A percentile compares a stretch with the other conserved stretches of the same genome.
phyloP scores from a whole-genome alignment of 164 flowering plant genomes.

The Cinnamomum micranthum region DNA sequence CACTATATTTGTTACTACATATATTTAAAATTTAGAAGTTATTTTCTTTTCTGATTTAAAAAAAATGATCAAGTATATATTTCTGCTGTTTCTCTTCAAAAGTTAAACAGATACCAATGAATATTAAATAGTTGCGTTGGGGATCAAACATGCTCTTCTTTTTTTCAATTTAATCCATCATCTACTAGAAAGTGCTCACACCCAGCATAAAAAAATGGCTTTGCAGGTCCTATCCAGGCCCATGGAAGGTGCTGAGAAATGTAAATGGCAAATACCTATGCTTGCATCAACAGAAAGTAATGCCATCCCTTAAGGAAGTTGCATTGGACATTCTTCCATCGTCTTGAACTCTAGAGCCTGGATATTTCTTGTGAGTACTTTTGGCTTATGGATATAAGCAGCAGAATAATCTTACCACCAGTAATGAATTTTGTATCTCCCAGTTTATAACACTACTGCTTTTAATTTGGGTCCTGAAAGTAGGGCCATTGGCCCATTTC shows the following conservation, averaged over 20 bases:
- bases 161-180: background rate
- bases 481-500: background rate
- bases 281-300: slow-evolving; percentile 67
- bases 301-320: slow-evolving; percentile 95
- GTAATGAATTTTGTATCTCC: background rate
- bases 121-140: background rate
- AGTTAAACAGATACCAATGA: background rate
- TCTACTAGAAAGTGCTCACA: background rate
- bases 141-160: background rate
- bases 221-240: slow-evolving; percentile 82
- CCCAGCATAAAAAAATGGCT: background rate
- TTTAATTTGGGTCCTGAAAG: background rate
- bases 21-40: background rate
- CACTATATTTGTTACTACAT: background rate
- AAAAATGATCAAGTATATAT: background rate
- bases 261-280: slow-evolving; percentile 43
- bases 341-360: slow-evolving; percentile 27
- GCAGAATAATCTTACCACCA: background rate
- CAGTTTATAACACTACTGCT: background rate
- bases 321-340: slow-evolving; percentile 80
- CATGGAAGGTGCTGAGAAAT: slow-evolving; percentile 80
- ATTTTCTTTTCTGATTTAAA: background rate
- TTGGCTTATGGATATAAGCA: background rate
- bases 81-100: background rate
- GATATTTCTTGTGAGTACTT: background rate